Evolutionary conservation across 1,139 yeast genomes (phyloP).

Genomic region (Candida dubliniensis): DNA sequence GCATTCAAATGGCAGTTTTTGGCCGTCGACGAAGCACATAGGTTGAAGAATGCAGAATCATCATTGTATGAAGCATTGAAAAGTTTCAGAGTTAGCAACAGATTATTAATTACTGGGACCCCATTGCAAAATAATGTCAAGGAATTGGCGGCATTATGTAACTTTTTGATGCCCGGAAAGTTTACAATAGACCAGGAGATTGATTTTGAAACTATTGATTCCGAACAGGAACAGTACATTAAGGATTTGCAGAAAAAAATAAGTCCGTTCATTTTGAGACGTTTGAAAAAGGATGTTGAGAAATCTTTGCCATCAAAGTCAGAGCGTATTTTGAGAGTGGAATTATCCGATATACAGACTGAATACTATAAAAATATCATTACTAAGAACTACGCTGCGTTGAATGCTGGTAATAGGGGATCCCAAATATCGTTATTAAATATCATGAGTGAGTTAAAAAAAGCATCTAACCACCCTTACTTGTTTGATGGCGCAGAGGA

Average conservation of each 20-base stretch:
- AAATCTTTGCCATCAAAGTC: slow-evolving; percentile 93
- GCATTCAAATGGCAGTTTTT: slow-evolving; percentile 89
- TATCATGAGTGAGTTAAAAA: slow-evolving; percentile 92
- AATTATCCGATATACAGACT: slow-evolving; percentile 90
- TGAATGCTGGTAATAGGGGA: slow-evolving; percentile 82
- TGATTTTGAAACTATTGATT: slow-evolving; percentile 87
- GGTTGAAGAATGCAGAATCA: slow-evolving; percentile 91
- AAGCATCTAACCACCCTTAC: slow-evolving; percentile 96
- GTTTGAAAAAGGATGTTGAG: slow-evolving; percentile 96
- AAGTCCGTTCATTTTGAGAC: slow-evolving; percentile 87
- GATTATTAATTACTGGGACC: slow-evolving; percentile 94
- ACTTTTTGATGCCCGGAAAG: slow-evolving; percentile 94
- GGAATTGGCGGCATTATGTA: slow-evolving; percentile 91
- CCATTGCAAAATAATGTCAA: slow-evolving; percentile 95
- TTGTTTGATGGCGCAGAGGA: slow-evolving; percentile 92
- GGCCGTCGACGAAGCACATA: slow-evolving; percentile 98
- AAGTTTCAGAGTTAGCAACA: slow-evolving; percentile 79
- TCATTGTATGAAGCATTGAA: slow-evolving; percentile 85
- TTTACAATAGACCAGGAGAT: slow-evolving; percentile 89
- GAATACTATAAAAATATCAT: slow-evolving; percentile 91
- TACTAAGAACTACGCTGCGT: slow-evolving; percentile 86
- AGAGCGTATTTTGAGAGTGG: slow-evolving; percentile 92
- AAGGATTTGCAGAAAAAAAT: slow-evolving; percentile 79
- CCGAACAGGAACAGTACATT: slow-evolving; percentile 83
- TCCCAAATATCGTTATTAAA: slow-evolving; percentile 82